Conservation (phyloP, 805 yeast species). For the Yamadazyma kitorensis region DNA sequence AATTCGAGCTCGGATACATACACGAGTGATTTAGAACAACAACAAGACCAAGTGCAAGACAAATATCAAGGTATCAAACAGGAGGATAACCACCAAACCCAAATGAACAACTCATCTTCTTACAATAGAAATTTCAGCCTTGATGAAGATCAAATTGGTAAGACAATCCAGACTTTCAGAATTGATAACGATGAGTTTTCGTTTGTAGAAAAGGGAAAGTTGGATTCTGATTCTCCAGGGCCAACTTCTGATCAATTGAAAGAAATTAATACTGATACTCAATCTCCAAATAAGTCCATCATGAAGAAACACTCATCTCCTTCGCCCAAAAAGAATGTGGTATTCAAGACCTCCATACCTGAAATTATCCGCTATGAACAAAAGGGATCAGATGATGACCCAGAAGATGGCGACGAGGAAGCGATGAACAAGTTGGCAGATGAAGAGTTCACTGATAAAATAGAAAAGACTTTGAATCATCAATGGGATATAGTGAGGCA, state of each 20-base stretch:
- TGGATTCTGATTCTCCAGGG: neutral
- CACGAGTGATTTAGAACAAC: constrained; percentile 28
- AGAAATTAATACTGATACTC: constrained; percentile 13
- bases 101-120: constrained; percentile 7
- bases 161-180: constrained; percentile 10
- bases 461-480: constrained; percentile 20
- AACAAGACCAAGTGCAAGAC: neutral
- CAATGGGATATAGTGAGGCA: constrained; percentile 13
- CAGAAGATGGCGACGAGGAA: constrained; percentile 6
- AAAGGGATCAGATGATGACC: constrained; percentile 5
- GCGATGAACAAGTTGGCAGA: constrained; percentile 7
- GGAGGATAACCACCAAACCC: neutral
- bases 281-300: constrained; percentile 38
- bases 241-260: constrained; percentile 7
- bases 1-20: constrained; percentile 43
- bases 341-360: constrained; percentile 26
- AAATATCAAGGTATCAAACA: neutral
- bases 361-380: constrained; percentile 30
- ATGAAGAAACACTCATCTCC: constrained; percentile 26
- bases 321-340: constrained; percentile 42
- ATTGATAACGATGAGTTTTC: constrained; percentile 24
- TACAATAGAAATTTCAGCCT: constrained; percentile 22
- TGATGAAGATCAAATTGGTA: constrained; percentile 13
- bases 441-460: constrained; percentile 9
- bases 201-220: constrained; percentile 11